These are phyloP conservation scores for Eucommia ulmoides DNA, from an alignment of 257 asterid species.

Conservation along the genomic window DNA sequence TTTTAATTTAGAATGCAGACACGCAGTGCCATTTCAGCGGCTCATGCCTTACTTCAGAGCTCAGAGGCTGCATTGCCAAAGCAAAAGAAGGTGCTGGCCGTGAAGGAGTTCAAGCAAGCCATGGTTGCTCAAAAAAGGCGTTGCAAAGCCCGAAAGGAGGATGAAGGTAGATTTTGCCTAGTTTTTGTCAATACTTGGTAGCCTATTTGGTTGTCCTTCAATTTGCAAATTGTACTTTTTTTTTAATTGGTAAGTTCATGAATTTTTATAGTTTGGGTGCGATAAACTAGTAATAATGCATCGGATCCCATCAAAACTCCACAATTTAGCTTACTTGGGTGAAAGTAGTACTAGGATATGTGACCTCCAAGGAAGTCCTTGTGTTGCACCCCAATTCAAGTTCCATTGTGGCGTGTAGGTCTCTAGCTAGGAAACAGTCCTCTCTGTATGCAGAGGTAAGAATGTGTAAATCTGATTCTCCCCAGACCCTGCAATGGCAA, in stretches of 20 bases:
- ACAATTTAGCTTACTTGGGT: too few relatives aligned
- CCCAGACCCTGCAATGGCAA: too few relatives aligned
- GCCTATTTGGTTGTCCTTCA: neutral
- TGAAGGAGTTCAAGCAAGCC: constrained; percentile 54
- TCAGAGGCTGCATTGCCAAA: constrained; percentile 71
- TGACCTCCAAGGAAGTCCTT: too few relatives aligned
- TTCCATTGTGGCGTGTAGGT: too few relatives aligned
- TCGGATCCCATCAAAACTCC: too few relatives aligned
- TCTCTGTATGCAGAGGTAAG: too few relatives aligned
- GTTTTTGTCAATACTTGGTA: neutral
- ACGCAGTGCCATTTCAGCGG: constrained; percentile 49
- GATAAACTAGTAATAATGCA: too few relatives aligned
- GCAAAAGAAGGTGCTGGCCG: constrained; percentile 55
- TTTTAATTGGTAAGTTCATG: neutral
- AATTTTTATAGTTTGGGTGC: neutral
- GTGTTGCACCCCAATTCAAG: too few relatives aligned
- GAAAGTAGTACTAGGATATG: too few relatives aligned
- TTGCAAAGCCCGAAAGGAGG: constrained; percentile 31
- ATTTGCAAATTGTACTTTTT: too few relatives aligned
- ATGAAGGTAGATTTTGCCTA: constrained; percentile 26
- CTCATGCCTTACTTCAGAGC: constrained; percentile 52
- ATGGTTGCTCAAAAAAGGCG: constrained; percentile 58
- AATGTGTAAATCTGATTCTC: too few relatives aligned
- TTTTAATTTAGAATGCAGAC: constrained; percentile 39
- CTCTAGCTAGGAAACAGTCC: too few relatives aligned